Conservation (phyloP, 805 yeast genomes). For the Nakazawaea wickerhamii region DNA sequence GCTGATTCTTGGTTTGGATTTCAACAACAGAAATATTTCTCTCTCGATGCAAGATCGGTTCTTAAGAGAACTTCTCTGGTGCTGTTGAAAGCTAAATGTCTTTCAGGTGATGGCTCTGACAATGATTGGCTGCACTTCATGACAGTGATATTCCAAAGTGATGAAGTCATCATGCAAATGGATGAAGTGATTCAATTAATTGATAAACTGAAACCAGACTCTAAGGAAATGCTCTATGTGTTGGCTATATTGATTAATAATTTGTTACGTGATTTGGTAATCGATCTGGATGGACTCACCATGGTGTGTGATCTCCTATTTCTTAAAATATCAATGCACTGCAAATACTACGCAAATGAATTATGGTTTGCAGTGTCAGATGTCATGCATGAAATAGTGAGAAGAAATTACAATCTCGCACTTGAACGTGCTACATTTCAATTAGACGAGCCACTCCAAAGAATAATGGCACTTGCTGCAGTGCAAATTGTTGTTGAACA, state of each 20-base stretch:
- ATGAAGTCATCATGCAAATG: not conserved
- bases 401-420: not conserved
- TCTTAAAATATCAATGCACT: not conserved
- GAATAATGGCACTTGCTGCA: not conserved
- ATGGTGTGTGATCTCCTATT: constrained; percentile 5
- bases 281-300: not conserved
- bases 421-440: not conserved
- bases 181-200: not conserved
- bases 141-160: not conserved
- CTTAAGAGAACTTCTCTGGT: not conserved
- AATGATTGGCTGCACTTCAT: constrained; percentile 7
- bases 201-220: not conserved
- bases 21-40: not conserved
- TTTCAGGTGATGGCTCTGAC: not conserved
- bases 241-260: constrained; percentile 4
- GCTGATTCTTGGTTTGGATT: constrained; percentile 5
- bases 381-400: constrained; percentile 1
- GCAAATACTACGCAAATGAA: constrained; percentile 8
- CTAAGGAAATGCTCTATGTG: not conserved
- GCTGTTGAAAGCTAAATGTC: not conserved
- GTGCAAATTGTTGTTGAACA: not conserved
- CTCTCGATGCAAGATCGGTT: not conserved
- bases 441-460: not conserved
- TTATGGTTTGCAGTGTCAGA: constrained; percentile 10
- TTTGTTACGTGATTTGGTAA: not conserved